These are phyloP conservation scores for Macrolepiota dolichaula DNA, from an alignment of 768 basidiomycete species.

Conservation along the genomic window DNA sequence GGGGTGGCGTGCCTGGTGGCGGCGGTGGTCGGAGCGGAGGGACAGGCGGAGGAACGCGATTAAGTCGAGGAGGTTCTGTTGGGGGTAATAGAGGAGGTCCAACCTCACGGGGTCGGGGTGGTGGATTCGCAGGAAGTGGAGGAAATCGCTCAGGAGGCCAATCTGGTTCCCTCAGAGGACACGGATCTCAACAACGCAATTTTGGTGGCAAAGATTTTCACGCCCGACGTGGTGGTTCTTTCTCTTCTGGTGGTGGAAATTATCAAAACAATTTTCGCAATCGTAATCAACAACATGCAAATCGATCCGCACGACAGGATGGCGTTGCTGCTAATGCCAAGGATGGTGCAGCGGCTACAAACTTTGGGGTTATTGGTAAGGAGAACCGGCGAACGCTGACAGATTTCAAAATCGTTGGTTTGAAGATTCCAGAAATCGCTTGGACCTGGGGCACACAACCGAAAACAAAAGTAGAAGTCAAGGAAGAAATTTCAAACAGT, in stretches of 20 bases:
- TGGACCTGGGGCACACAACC: conserved; percentile 86
- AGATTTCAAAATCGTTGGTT: conserved; percentile 94
- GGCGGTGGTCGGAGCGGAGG: conserved; percentile 41
- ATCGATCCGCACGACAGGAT: conserved; percentile 39
- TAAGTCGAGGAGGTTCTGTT: conserved; percentile 52
- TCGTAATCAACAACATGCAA: conserved; percentile 59
- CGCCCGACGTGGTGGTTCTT: conserved; percentile 63
- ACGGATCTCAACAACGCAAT: conserved; percentile 62
- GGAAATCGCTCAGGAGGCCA: conserved; percentile 44
- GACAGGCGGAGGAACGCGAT: conserved; percentile 43
- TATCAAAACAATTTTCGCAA: conserved; percentile 53
- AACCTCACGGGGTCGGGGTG: conserved; percentile 39
- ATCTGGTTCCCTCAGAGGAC: conserved; percentile 50
- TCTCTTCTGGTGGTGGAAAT: conserved; percentile 47
- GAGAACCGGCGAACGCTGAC: conserved; percentile 91
- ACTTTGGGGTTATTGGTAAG: conserved; percentile 55
- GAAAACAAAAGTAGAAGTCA: conserved; percentile 15
- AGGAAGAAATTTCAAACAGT: conserved; percentile 7
- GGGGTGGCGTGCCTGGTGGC: conserved; percentile 36
- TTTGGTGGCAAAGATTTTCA: conserved; percentile 64
- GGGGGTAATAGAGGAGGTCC: conserved; percentile 40
- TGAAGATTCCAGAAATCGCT: conserved; percentile 75
- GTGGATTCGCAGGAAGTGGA: conserved; percentile 36
- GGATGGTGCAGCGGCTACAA: conserved; percentile 46
- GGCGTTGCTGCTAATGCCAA: conserved; percentile 42